phyloP scores from a whole-genome alignment of 495 filamentous ascomycete species.

The Penicillium daleae region DNA sequence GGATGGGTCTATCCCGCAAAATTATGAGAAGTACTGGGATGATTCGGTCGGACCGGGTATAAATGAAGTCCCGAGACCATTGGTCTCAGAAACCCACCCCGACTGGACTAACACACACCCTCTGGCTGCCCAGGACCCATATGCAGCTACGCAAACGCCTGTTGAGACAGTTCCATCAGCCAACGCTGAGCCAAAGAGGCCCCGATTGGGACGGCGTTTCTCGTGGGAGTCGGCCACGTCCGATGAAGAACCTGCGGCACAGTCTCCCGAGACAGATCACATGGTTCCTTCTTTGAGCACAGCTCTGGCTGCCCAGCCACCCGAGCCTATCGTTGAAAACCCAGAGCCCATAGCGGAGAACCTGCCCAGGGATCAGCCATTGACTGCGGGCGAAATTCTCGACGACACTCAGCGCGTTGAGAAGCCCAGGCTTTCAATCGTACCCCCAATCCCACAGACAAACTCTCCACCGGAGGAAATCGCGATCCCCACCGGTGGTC shows the following conservation, averaged over 20 bases:
- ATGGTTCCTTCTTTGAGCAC: conserved; percentile 11
- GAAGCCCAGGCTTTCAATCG: conserved; percentile 32
- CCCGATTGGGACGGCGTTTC: conserved; percentile 41
- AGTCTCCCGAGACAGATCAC: conserved; percentile 16
- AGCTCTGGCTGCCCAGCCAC: conserved; percentile 19
- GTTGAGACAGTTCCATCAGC: conserved; percentile 8
- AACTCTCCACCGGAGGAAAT: conserved; percentile 27
- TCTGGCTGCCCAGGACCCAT: conserved; percentile 25
- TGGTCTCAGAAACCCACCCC: conserved; percentile 24
- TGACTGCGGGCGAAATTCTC: conserved; percentile 19
- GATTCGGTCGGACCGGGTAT: conserved; percentile 26
- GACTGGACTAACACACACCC: conserved; percentile 21
- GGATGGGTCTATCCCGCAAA: conserved; percentile 56
- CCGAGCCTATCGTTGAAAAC: conserved; percentile 20
- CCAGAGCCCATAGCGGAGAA: neutral
- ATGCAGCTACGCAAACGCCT: conserved; percentile 15
- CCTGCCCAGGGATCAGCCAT: conserved; percentile 27
- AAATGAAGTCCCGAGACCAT: conserved; percentile 14
- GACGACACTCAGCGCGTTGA: conserved; percentile 16
- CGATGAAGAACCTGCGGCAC: conserved; percentile 22
- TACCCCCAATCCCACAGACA: conserved; percentile 27
- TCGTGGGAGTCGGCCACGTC: conserved; percentile 47
- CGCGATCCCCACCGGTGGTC: conserved; percentile 10
- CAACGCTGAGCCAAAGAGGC: conserved; percentile 20
- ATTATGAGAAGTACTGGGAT: conserved; percentile 66